Evolutionary conservation across 2,329 filamentous ascomycete species (phyloP).

Genomic region (Xylariaceae sp.): DNA sequence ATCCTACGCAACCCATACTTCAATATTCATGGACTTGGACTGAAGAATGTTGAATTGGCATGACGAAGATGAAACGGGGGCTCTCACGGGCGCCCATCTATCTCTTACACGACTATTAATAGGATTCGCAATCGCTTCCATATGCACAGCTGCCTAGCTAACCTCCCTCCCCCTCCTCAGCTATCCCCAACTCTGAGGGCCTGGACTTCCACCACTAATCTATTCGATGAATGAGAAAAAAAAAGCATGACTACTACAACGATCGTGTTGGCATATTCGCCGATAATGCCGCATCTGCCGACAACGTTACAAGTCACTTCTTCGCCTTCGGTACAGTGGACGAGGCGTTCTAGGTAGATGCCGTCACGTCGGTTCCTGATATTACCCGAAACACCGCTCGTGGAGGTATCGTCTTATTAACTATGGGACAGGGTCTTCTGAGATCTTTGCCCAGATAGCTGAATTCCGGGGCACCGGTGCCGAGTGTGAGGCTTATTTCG

Average conservation of each 20-base stretch:
- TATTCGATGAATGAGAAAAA: too few species aligned
- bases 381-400: neutral
- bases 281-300: neutral
- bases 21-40: too few species aligned
- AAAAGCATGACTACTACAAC: too few species aligned
- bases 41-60: neutral
- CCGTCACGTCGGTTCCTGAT: neutral
- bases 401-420: neutral
- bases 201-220: too few species aligned
- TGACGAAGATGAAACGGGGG: constrained; percentile 12
- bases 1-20: too few species aligned
- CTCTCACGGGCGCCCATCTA: constrained; percentile 1
- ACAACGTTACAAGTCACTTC: neutral
- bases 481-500: constrained; percentile 8
- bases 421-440: neutral
- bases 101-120: constrained; percentile 15
- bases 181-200: too few species aligned
- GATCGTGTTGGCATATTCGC: neutral
- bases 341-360: neutral
- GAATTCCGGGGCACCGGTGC: constrained; percentile 10
- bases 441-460: neutral
- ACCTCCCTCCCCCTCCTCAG: too few species aligned
- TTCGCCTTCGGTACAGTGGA: neutral
- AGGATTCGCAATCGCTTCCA: constrained; percentile 4
- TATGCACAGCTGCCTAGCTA: neutral